phyloP scores from a whole-genome alignment of 768 basidiomycete species.

The Phylloporus sp. region DNA sequence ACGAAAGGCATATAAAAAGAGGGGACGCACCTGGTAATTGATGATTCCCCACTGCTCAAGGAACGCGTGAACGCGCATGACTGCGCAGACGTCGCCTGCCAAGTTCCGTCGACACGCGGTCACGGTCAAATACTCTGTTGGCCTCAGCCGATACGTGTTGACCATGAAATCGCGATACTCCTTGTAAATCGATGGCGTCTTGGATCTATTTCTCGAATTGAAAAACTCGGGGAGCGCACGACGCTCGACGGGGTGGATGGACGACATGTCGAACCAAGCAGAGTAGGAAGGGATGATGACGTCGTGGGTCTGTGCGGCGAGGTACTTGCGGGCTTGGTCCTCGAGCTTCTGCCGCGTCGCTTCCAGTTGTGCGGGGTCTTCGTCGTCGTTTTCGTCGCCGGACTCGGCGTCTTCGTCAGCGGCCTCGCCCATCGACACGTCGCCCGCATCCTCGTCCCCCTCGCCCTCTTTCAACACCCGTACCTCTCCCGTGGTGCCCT shows the following conservation, averaged over 20 bases:
- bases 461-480: constrained; percentile 47
- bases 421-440: constrained; percentile 78
- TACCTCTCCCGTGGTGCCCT: constrained; percentile 30
- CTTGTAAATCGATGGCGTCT: constrained; percentile 96
- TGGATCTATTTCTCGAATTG: constrained; percentile 89
- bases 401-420: constrained; percentile 74
- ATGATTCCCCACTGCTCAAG: constrained; percentile 98
- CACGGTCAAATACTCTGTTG: constrained; percentile 93
- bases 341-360: constrained; percentile 74
- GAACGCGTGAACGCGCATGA: constrained; percentile 99
- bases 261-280: constrained; percentile 96
- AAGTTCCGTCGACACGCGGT: constrained; percentile 95
- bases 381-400: constrained; percentile 77
- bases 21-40: constrained; percentile 83
- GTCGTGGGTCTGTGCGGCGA: constrained; percentile 95
- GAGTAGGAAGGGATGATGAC: constrained; percentile 96
- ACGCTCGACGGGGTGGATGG: constrained; percentile 88
- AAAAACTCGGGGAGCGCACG: constrained; percentile 97
- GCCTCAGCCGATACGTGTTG: constrained; percentile 93
- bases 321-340: constrained; percentile 87
- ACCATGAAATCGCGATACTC: constrained; percentile 99
- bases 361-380: constrained; percentile 79
- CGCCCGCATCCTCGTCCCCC: constrained; percentile 62
- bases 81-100: constrained; percentile 96
- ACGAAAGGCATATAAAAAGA: not conserved